Evolutionary conservation across 805 yeast species (phyloP), one percentile per base, ranked within the genome.

Genomic region (Zygosaccharomyces rouxii): DNA sequence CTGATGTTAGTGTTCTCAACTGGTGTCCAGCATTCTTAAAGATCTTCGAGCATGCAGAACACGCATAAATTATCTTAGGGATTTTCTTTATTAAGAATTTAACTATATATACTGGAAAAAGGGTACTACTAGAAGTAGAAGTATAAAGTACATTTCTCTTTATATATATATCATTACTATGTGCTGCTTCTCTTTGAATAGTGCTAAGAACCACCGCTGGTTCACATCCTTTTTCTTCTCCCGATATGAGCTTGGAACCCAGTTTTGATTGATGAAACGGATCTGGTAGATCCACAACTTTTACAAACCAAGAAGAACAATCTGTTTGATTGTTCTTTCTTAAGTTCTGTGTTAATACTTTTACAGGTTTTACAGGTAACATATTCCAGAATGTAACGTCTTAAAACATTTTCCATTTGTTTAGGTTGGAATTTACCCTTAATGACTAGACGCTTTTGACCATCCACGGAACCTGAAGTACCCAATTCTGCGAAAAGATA

Each of bases 211-310:
- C 25, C 43, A 38, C 46, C 43, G 26, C 42, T 23, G 43, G 48
- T 35, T 57, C 57, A 61, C 66, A 67, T 74, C 72, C 76, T 85
- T 81, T 82, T 86, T 83, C 92, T 86, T 71, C 86, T 84, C 60
- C 96, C 95, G 63, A 88, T 83, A 67, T 87, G 92, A 60, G 99
- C 99, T 77, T 90, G 97, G 96, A 88, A 94, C 85, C 99, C 99
- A 43, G 97, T 88, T 82, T 95, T 94, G 72, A 94, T 94, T 41
- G 97, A 89, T 59, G 94, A 82, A 49, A 94, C 99, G 44, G 97
- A 89, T 75, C 97, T 85, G 42, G 97, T 83, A 42, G 96, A 87
- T 59, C 99, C 99, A 79, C 99, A 94, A 49, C 95, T 87, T 68
- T 90, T 89, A 79, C 99, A 94, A 63, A 90, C 96, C 78, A 94